Evolutionary conservation across 495 filamentous ascomycete genomes (phyloP).

Genomic region (Neurospora africana): DNA sequence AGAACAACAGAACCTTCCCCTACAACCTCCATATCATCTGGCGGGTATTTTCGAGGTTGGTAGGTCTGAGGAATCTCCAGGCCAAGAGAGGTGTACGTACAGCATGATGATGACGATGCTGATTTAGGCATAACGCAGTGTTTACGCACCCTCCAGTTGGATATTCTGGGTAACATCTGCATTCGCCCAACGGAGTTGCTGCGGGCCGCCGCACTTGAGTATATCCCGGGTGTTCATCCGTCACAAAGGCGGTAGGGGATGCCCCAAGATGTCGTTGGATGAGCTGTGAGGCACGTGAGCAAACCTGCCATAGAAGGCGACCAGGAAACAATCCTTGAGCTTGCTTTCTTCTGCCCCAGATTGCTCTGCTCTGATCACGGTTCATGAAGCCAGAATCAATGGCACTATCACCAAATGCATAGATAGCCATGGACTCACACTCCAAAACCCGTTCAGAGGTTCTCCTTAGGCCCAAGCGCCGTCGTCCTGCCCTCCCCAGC

Average conservation of each 20-base stretch:
- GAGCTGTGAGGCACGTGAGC: neutral
- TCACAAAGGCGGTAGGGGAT: neutral
- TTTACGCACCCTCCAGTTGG: neutral
- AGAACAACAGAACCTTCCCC: neutral
- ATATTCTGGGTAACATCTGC: neutral
- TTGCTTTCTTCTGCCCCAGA: neutral
- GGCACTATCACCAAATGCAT: neutral
- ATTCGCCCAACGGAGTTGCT: neutral
- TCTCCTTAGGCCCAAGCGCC: slow-evolving; percentile 8
- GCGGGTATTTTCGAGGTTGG: no score
- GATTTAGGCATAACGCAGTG: neutral
- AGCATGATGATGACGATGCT: neutral
- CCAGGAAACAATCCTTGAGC: neutral
- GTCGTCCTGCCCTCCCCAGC: neutral
- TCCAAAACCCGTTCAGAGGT: slow-evolving; percentile 11
- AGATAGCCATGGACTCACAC: neutral
- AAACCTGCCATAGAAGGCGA: no score
- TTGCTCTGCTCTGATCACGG: neutral
- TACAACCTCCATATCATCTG: neutral
- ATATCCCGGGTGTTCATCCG: neutral
- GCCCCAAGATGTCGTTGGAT: neutral
- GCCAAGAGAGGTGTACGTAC: no score
- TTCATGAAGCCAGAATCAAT: neutral
- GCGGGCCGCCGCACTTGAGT: neutral
- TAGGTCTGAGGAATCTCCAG: no score